Percentiles rank a stretch among this genome's conserved stretches.
Evolutionary conservation across 2,329 filamentous ascomycete genomes (phyloP).

Genomic region (Aspergillus sergii): DNA sequence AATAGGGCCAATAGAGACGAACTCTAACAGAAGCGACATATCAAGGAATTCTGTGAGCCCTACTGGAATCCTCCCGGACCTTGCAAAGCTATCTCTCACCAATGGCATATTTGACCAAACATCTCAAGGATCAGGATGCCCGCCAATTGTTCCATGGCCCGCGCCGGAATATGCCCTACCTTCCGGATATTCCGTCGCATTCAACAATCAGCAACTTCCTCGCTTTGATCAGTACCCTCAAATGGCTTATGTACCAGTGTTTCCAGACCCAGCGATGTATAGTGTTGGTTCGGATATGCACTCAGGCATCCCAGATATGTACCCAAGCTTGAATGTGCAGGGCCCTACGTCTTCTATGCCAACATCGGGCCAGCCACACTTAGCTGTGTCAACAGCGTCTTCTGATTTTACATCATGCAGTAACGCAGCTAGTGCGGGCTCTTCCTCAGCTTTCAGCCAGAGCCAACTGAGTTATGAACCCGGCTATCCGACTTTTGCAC

Average conservation of each 20-base stretch:
- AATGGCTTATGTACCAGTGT: slow-evolving; percentile 12
- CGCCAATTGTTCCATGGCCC: slow-evolving; percentile 13
- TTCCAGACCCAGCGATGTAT: slow-evolving; percentile 16
- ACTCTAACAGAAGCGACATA: not conserved
- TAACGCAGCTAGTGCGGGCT: slow-evolving; percentile 3
- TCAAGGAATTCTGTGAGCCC: not conserved
- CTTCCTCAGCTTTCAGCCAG: slow-evolving; percentile 11
- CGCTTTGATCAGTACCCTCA: slow-evolving; percentile 15
- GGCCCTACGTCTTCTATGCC: slow-evolving; percentile 15
- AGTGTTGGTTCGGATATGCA: slow-evolving; percentile 15
- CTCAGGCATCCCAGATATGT: slow-evolving; percentile 19
- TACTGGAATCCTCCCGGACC: not conserved
- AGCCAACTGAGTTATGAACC: slow-evolving; percentile 11
- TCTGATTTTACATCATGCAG: slow-evolving; percentile 12
- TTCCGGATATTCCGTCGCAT: slow-evolving; percentile 5
- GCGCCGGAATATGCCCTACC: slow-evolving; percentile 16
- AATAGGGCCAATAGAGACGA: not conserved
- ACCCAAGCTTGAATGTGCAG: slow-evolving; percentile 19
- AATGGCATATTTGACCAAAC: slow-evolving; percentile 5
- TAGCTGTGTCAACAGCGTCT: slow-evolving; percentile 7
- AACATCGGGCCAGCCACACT: slow-evolving; percentile 17
- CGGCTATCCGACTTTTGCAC: slow-evolving; percentile 12
- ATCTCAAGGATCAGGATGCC: slow-evolving; percentile 7
- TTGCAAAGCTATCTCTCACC: not conserved
- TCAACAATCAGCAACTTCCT: slow-evolving; percentile 11